Evolutionary conservation across 116 monocot species (phyloP).

Genomic region (Zostera marina): DNA sequence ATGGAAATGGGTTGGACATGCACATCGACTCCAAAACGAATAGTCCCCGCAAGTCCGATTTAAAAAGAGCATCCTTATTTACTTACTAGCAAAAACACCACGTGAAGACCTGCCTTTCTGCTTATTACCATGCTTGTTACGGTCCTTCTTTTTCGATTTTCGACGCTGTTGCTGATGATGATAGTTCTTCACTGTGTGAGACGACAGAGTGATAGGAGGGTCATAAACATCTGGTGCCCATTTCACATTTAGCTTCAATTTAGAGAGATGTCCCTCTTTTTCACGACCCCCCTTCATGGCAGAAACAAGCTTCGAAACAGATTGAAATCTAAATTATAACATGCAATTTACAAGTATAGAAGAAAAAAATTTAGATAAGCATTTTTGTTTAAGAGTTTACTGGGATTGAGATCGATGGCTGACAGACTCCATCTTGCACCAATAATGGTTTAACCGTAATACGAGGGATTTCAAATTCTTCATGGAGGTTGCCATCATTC

Average conservation of each 20-base stretch:
- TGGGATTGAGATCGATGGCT: too few relatives aligned
- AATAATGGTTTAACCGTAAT: too few relatives aligned
- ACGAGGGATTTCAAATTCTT: too few relatives aligned
- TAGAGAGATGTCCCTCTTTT: conserved; percentile 16
- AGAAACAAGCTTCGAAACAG: conserved; percentile 34
- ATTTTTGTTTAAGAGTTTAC: too few relatives aligned
- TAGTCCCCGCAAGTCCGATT: too few relatives aligned
- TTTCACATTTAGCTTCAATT: conserved; percentile 31
- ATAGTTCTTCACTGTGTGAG: conserved; percentile 39
- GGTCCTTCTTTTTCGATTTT: conserved; percentile 26
- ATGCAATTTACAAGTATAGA: too few relatives aligned
- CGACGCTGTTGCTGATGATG: conserved; percentile 17
- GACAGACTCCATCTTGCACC: too few relatives aligned
- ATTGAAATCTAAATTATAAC: conserved; percentile 10
- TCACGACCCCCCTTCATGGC: conserved; percentile 71
- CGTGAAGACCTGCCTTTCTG: conserved; percentile 13
- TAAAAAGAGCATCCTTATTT: background rate
- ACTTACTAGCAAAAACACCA: background rate
- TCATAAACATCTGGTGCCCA: conserved; percentile 81
- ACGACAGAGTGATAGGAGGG: conserved; percentile 49
- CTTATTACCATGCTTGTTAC: conserved; percentile 35
- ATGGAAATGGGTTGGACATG: too few relatives aligned
- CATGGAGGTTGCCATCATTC: too few relatives aligned
- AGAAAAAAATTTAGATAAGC: too few relatives aligned
- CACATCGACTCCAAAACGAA: too few relatives aligned